phyloP scores from a whole-genome alignment of 306 rosid genomes.

The Leucaena leucocephala region DNA sequence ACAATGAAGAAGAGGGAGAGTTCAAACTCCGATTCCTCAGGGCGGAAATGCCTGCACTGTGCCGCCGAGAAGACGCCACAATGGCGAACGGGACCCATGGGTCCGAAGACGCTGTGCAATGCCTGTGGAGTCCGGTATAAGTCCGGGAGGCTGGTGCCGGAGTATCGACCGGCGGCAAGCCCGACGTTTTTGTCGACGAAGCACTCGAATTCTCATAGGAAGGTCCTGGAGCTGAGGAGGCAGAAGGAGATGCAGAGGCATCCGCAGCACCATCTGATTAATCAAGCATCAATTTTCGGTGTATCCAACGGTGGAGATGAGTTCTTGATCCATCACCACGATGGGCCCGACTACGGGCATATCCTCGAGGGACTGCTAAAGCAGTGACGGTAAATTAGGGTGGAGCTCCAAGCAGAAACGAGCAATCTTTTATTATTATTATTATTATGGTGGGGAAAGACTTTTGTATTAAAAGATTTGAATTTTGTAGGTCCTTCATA shows the following conservation, averaged over 20 bases:
- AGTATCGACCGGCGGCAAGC: conserved; percentile 74
- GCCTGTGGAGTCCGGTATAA: conserved; percentile 79
- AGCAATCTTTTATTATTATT: conserved; percentile 15
- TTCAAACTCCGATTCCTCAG: conserved; percentile 42
- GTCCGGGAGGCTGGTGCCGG: conserved; percentile 69
- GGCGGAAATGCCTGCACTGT: conserved; percentile 68
- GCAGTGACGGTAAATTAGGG: conserved; percentile 41
- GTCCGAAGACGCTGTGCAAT: conserved; percentile 73
- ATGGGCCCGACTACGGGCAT: conserved; percentile 66
- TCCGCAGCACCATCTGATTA: conserved; percentile 46
- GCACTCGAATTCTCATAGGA: conserved; percentile 77
- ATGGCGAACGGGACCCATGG: conserved; percentile 82
- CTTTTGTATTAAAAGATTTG: conserved; percentile 45
- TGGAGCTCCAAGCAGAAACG: conserved; percentile 33
- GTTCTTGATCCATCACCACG: conserved; percentile 61
- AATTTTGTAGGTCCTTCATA: conserved; percentile 42
- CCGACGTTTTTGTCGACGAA: conserved; percentile 64
- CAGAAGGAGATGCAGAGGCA: conserved; percentile 62
- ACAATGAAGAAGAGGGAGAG: conserved; percentile 49
- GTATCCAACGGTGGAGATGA: conserved; percentile 82
- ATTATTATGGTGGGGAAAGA: conserved; percentile 4
- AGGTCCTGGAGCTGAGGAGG: conserved; percentile 72
- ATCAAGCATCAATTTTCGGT: conserved; percentile 67
- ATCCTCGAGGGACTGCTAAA: conserved; percentile 55
- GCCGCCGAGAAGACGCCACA: conserved; percentile 77